phyloP scores from a whole-genome alignment of 192 early-diverging fungal species.

The Coemansia sp. region DNA sequence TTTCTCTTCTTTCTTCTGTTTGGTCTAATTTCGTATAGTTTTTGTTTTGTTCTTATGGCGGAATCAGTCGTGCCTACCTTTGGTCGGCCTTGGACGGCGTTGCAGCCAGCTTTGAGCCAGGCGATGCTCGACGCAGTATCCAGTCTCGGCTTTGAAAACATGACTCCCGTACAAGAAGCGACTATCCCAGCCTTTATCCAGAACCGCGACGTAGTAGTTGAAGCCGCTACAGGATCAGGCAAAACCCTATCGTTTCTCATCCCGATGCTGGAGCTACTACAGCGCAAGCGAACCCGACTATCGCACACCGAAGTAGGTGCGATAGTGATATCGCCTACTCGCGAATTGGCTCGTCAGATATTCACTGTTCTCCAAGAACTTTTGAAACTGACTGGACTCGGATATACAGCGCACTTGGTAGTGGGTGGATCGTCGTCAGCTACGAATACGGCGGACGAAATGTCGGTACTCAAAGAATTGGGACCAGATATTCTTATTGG shows the following conservation, averaged over 20 bases:
- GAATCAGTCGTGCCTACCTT: slow-evolving; percentile 44
- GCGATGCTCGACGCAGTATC: slow-evolving; percentile 58
- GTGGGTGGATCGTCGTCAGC: slow-evolving; percentile 49
- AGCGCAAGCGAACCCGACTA: slow-evolving; percentile 61
- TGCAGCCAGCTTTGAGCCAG: slow-evolving; percentile 61
- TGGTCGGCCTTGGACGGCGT: slow-evolving; percentile 63
- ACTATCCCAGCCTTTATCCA: slow-evolving; percentile 90
- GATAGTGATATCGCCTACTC: slow-evolving; percentile 83
- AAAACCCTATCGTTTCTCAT: slow-evolving; percentile 93
- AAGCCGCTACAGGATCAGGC: slow-evolving; percentile 95
- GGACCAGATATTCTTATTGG: slow-evolving; percentile 85
- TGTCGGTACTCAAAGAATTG: slow-evolving; percentile 53
- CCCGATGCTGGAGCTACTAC: slow-evolving; percentile 87
- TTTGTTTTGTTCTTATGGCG: background rate
- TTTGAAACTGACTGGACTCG: slow-evolving; percentile 17
- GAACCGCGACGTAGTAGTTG: slow-evolving; percentile 95
- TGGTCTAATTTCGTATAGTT: background rate
- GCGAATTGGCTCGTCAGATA: slow-evolving; percentile 89
- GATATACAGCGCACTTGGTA: slow-evolving; percentile 35
- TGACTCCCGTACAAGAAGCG: slow-evolving; percentile 93
- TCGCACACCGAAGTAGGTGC: slow-evolving; percentile 79
- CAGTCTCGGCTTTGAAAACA: slow-evolving; percentile 73
- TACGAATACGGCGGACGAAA: slow-evolving; percentile 43
- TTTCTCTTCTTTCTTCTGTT: background rate
- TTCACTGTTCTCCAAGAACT: slow-evolving; percentile 69